Conservation (phyloP, 1,284 basidiomycete species). For the Moesziomyces globuligerus region DNA sequence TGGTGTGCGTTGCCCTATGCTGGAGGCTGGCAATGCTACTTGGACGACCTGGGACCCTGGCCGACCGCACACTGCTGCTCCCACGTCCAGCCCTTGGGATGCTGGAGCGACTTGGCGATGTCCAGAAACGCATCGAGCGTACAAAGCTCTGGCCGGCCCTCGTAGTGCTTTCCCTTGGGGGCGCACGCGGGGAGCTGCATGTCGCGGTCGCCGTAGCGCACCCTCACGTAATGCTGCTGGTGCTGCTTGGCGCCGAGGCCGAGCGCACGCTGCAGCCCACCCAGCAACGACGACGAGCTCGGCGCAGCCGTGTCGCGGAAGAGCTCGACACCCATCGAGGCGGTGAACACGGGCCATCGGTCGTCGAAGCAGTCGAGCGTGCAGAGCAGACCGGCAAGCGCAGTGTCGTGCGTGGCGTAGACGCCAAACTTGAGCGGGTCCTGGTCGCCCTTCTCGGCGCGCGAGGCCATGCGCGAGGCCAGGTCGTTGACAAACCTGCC, state of each 20-base stretch:
- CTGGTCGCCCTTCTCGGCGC: slow-evolving; percentile 35
- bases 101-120: slow-evolving; percentile 53
- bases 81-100: slow-evolving; percentile 53
- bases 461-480: slow-evolving; percentile 72
- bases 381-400: slow-evolving; percentile 75
- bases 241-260: slow-evolving; percentile 5
- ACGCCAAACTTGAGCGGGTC: slow-evolving; percentile 70
- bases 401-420: slow-evolving; percentile 73
- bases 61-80: slow-evolving; percentile 59
- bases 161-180: slow-evolving; percentile 75
- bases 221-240: slow-evolving; percentile 71
- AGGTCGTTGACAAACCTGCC: slow-evolving; percentile 78
- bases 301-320: slow-evolving; percentile 44
- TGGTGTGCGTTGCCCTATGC: neutral
- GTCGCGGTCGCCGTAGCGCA: slow-evolving; percentile 80
- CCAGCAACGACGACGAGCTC: slow-evolving; percentile 19
- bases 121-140: slow-evolving; percentile 75
- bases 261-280: slow-evolving; percentile 14
- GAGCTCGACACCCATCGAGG: slow-evolving; percentile 58
- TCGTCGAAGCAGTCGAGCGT: slow-evolving; percentile 82
- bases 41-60: slow-evolving; percentile 42
- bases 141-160: slow-evolving; percentile 80
- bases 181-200: slow-evolving; percentile 77
- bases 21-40: slow-evolving; percentile 14
- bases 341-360: slow-evolving; percentile 70